Base-by-base conservation (phyloP, 805 yeast species). In the Wickerhamiella sorbophila region DNA sequence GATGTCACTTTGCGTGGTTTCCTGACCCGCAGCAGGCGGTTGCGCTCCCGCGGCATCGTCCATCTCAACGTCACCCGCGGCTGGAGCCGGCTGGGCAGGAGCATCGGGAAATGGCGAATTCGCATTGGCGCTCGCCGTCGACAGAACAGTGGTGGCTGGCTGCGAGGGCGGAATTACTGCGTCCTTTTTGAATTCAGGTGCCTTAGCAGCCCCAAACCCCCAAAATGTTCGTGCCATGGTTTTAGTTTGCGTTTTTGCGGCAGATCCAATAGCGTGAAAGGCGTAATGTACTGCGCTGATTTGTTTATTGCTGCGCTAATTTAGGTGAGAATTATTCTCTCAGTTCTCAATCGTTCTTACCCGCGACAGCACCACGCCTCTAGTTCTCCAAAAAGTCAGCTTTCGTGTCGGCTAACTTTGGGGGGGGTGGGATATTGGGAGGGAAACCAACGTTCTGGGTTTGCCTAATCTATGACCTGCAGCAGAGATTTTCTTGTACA, bases 171-270 rank as follows among this genome's bases (percentile, higher is more conserved):
- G 37, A n/a, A 34, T 34, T 26, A 34, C 37, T 15, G 37, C 37
- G 21, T 36, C 21, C 21, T 22, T 36, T 20, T 36, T 36, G 31
- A 24, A 24, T 24, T 36, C 38, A 17, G 38, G 31, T 8, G 38
- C 38, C 21, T 36, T 36, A 9, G 38, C 31, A 6, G 31, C 38
- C 10, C 38, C 38, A 21, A 36, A 36, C 24, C 38, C 38, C 38
- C 38, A 36, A 24, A 36, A 36, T 36, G 38, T 36, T 15, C 38
- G 38, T 12, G 38, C 38, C 38, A 36, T 36, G 20, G 20, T 32
- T 17, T 29, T 5, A 14, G 17, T 31, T 31, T 31, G 10, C 17
- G 17, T n/a, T n/a, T n/a, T n/a, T n/a, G n/a, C n/a, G n/a, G n/a
- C n/a, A n/a, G n/a, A n/a, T n/a, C n/a, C n/a, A n/a, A n/a, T n/a